phyloP scores from a whole-genome alignment of 257 asterid genomes.

The Leonotis leonurus region DNA sequence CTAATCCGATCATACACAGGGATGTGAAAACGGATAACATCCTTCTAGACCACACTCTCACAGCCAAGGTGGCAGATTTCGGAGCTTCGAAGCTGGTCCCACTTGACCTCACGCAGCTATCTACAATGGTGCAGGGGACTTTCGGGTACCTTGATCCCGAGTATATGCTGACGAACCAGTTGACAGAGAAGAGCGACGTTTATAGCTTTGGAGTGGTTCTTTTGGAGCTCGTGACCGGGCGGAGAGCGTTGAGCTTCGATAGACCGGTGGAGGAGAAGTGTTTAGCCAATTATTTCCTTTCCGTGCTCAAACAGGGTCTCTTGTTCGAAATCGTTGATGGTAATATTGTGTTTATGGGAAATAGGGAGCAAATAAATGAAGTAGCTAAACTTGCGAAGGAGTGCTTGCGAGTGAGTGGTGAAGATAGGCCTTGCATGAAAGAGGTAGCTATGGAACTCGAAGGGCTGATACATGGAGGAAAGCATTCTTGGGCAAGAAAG shows the following conservation, averaged over 20 bases:
- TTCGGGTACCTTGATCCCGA: conserved; percentile 35
- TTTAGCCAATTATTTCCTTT: conserved; percentile 24
- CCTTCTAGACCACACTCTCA: conserved; percentile 20
- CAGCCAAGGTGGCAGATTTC: conserved; percentile 27
- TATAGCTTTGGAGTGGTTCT: conserved; percentile 33
- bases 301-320: neutral
- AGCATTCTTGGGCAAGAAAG: neutral
- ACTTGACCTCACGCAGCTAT: neutral
- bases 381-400: neutral
- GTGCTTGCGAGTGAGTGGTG: neutral
- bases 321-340: neutral
- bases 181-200: conserved; percentile 32
- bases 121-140: conserved; percentile 34
- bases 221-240: conserved; percentile 16
- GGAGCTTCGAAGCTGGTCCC: conserved; percentile 29
- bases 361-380: neutral
- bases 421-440: neutral
- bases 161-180: conserved; percentile 20
- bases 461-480: neutral
- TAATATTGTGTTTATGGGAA: neutral
- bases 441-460: neutral
- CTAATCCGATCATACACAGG: conserved; percentile 33
- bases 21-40: conserved; percentile 31
- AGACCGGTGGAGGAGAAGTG: conserved; percentile 22
- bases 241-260: neutral